Base-by-base conservation (phyloP, 148 eudicot species). In the Selenicereus undatus region DNA sequence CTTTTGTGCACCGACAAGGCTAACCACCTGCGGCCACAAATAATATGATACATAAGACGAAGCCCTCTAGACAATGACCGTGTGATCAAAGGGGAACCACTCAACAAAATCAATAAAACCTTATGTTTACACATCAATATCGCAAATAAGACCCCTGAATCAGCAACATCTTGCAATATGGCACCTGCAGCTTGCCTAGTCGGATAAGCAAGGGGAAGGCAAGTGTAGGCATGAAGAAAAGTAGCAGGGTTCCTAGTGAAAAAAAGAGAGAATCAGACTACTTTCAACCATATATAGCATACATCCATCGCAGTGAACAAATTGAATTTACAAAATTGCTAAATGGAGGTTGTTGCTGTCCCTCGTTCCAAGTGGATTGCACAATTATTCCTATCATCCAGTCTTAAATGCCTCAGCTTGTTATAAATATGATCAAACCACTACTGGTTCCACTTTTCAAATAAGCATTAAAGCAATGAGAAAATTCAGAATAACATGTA, bases 161-260 rank as follows among this genome's bases (percentile, higher is more conserved):
- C 99, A 79, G 95, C 91, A 83, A 92, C 90, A 78, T 96, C 99
- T 79, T 96, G 99, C 91, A 96, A 88, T 86, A 96, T 85, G 79
- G 95, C 89, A 84, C 94, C 91, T 50, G 99, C 97, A 74, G 93
- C 99, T 90, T 96, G 99, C 77, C 99, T 90, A 77, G 95, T 91
- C 32, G 93, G 91, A 91, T 91, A 90, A 82, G 98, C 91, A 87
- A 96, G 97, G 73, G 99, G 98, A 83, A 96, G 97, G 79, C 98
- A 96, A 62, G 99, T 90, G 85, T 93, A 96, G 72, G 99, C 98
- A 90, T 96, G 99, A 54, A 96, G 98, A 88, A 93, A 96, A 87
- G 97, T 88, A 71, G 98, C 99, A 17, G 98, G 98, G 83, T 96
- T 96, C 97, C 99, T 96, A 75, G 30, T 54, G n/a, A 69, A 74